Evolutionary conservation across 805 yeast species (phyloP).

Genomic region (Candida saitoana): DNA sequence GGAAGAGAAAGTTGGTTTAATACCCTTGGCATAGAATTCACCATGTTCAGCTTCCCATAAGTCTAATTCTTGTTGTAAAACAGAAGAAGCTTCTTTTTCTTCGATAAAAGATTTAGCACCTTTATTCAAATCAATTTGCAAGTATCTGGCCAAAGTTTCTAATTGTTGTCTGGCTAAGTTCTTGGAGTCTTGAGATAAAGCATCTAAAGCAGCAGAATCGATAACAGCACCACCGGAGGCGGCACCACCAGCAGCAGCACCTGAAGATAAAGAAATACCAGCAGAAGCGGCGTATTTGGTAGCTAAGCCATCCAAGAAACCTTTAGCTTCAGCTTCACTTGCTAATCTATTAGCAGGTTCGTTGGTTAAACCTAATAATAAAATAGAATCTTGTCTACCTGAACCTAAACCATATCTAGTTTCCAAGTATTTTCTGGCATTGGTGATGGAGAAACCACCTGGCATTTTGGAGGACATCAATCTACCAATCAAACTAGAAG

Average conservation of each 20-base stretch:
- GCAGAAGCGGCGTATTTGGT: conserved; percentile 80
- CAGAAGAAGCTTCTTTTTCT: conserved; percentile 80
- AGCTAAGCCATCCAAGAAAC: conserved; percentile 76
- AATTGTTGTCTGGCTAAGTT: conserved; percentile 71
- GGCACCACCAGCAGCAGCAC: conserved; percentile 52
- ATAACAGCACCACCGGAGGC: conserved; percentile 80
- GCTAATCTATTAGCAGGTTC: conserved; percentile 91
- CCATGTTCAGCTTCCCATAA: conserved; percentile 82
- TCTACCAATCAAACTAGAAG: conserved; percentile 83
- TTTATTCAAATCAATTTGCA: conserved; percentile 84
- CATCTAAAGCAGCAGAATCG: conserved; percentile 94
- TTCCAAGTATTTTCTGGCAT: conserved; percentile 89
- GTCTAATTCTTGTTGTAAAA: conserved; percentile 86
- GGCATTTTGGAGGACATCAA: conserved; percentile 97
- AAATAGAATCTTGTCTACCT: conserved; percentile 91
- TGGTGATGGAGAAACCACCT: conserved; percentile 94
- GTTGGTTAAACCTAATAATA: conserved; percentile 75
- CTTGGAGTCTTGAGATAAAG: conserved; percentile 65
- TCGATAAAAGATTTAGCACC: conserved; percentile 81
- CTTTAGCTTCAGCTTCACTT: conserved; percentile 85
- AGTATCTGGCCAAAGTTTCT: conserved; percentile 91
- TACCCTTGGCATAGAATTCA: conserved; percentile 89
- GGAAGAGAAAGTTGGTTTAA: conserved; percentile 83
- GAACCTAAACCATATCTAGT: conserved; percentile 87
- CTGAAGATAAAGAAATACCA: conserved; percentile 72